phyloP scores from a whole-genome alignment of 768 basidiomycete species.

The Mycena leptocephala region DNA sequence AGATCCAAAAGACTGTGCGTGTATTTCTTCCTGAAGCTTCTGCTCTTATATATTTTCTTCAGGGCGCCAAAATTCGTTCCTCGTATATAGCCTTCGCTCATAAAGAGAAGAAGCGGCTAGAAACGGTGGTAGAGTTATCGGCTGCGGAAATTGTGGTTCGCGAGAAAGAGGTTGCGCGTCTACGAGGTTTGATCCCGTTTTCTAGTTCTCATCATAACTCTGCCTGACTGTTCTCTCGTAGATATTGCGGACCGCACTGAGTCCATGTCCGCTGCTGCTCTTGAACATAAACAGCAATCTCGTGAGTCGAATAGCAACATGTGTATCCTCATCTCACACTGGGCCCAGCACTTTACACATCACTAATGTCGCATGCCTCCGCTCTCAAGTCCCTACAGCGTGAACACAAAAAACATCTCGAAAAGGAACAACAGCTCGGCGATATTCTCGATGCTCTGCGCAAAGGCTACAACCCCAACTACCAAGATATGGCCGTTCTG shows the following conservation, averaged over 20 bases:
- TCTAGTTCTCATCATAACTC: background rate
- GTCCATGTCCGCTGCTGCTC: slow-evolving; percentile 82
- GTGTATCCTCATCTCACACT: background rate
- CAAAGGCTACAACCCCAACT: slow-evolving; percentile 96
- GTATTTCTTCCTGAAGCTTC: background rate
- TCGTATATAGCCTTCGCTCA: slow-evolving; percentile 91
- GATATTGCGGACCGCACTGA: slow-evolving; percentile 87
- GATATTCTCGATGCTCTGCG: slow-evolving; percentile 89
- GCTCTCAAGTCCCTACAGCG: slow-evolving; percentile 85
- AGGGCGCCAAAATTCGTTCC: slow-evolving; percentile 94
- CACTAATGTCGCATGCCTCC: slow-evolving; percentile 79
- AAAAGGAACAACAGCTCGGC: slow-evolving; percentile 84
- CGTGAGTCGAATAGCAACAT: slow-evolving; percentile 64
- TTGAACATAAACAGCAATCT: slow-evolving; percentile 90
- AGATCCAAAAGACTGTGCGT: slow-evolving; percentile 85
- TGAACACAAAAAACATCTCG: slow-evolving; percentile 80
- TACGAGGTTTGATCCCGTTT: slow-evolving; percentile 68
- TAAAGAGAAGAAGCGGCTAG: slow-evolving; percentile 91
- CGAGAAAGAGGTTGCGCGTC: slow-evolving; percentile 81
- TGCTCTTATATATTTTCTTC: slow-evolving; percentile 6
- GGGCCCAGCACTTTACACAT: slow-evolving; percentile 80
- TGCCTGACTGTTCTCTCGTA: slow-evolving; percentile 46
- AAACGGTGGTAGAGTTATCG: slow-evolving; percentile 71
- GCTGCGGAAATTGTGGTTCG: slow-evolving; percentile 72
- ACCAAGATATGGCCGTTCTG: slow-evolving; percentile 99